Base-by-base conservation (phyloP, 202 grass and related monocot genomes). In the Musa balbisiana region DNA sequence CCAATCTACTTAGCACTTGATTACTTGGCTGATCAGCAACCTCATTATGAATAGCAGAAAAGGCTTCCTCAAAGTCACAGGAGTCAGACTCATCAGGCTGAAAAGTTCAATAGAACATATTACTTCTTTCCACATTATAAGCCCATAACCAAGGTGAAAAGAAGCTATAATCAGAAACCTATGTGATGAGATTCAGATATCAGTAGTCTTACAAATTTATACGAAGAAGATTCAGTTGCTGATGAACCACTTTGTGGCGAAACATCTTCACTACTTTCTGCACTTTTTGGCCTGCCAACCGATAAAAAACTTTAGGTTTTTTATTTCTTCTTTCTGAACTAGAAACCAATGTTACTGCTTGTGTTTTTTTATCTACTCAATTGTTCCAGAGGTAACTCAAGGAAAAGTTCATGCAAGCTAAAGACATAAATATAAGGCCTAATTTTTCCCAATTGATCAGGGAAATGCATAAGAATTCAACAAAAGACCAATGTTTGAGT, bases 31-130 rank as follows among this genome's bases (percentile, higher is more conserved):
- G 25, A 26, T 14, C 55, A 70, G 26, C 17, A 49, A 20, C 17
- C 26, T n/a, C 49, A 24, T 80, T 56, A 72, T 15, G 54, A 51
- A 52, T 51, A 13, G 49, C n/a, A 80, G 19, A 72, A 3, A 72
- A 2, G 60, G 63, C 78, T n/a, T 71, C 14, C 68, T 69, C 78
- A 53, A 73, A 64, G 23, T 80, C 69, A 56, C 49, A 58, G 19
- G 49, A 76, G 29, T 80, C 67, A 26, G 67, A 12, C 15, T 80
- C 55, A 43, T 72, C 67, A 73, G 29, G 55, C 69, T 80, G 78
- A 27, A 63, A 52, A 72, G 29, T 72, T 66, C 52, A 12, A 55
- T 26, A 29, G 22, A 49, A 63, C 52, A 15, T 15, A 25, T 15
- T 16, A 55, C 58, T 52, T 55, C 17, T 74, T 43, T 43, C 33